Base-by-base conservation (phyloP, 2,329 filamentous ascomycete genomes). In the Neobulgaria alba region DNA sequence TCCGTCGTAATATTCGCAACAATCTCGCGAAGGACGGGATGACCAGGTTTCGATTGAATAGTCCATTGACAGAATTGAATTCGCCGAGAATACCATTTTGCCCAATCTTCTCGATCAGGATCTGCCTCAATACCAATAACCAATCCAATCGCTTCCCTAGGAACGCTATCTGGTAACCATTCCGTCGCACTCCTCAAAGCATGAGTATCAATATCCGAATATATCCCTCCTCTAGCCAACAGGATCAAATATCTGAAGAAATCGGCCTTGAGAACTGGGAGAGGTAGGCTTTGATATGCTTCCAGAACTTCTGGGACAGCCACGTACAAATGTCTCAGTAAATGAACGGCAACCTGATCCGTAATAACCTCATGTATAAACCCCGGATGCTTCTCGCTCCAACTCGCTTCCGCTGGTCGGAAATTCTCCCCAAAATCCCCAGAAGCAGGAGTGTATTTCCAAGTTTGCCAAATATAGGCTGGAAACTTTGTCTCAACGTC, bases 21-120 rank as follows among this genome's bases (percentile, higher is more conserved):
- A 46, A 95, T 77, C 46, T 95, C 86, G 47, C 89, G 79, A 43
- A 98, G 73, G 10, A 95, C 79, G 0, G 92, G 92, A 61, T 98
- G 92, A 9, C 92, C 92, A 0, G 90, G 84, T 64, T 98, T 98
- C 42, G 85, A 71, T 63, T 96, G 90, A 48, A 98, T 95, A 1
- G 92, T 98, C 92, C 92, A 98, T 63, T 98, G 92, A 66, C 92
- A 98, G 64, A 98, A 96, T 61, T 96, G 92, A 46, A 98, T 89
- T 49, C 90, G 78, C 45, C 92, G 83, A 49, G 87, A 92, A 68
- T 96, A 98, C 92, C 90, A 96, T 1, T 95, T 71, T 26, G 78
- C 74, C 92, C 92, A 98, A 61, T 98, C 92, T 3, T 77, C 75
- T 35, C 92, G 78, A 62, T 96, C 88, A 0, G 92, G 88, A 59